Evolutionary conservation across 2,329 filamentous ascomycete species (phyloP).

Genomic region (Penicillium sp.): DNA sequence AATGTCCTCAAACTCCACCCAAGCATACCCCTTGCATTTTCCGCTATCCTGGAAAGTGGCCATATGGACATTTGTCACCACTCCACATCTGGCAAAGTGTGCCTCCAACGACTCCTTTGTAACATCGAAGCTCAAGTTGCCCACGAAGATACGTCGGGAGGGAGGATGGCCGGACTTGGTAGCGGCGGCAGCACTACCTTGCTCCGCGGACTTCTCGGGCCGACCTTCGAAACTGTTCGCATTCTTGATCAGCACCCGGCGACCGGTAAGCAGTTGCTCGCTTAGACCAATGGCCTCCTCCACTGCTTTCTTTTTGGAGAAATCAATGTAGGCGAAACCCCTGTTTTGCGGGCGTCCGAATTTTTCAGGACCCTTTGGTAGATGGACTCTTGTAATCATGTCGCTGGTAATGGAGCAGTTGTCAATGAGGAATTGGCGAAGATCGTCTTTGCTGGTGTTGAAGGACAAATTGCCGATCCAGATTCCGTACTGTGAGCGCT

Average conservation of each 20-base stretch:
- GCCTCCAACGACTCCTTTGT: constrained; percentile 73
- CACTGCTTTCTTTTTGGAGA: constrained; percentile 61
- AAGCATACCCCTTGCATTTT: constrained; percentile 96
- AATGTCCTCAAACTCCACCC: constrained; percentile 82
- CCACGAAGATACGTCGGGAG: constrained; percentile 79
- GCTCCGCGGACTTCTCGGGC: constrained; percentile 58
- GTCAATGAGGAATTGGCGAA: constrained; percentile 74
- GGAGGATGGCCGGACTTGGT: constrained; percentile 53
- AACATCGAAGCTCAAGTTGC: constrained; percentile 76
- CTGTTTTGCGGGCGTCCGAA: constrained; percentile 62
- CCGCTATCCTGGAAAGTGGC: constrained; percentile 95
- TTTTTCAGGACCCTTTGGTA: constrained; percentile 59
- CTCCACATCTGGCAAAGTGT: constrained; percentile 80
- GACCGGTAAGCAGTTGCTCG: constrained; percentile 71
- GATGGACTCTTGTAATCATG: constrained; percentile 76
- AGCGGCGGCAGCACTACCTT: constrained; percentile 23
- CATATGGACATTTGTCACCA: constrained; percentile 74
- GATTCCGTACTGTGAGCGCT: constrained; percentile 73
- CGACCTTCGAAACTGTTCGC: constrained; percentile 85
- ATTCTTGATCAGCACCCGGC: constrained; percentile 88
- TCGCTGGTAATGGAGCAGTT: constrained; percentile 60
- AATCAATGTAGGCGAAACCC: constrained; percentile 96
- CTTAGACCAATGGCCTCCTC: constrained; percentile 75
- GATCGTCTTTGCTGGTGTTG: constrained; percentile 63
- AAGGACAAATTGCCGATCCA: constrained; percentile 98